Percentiles rank a stretch among this genome's conserved stretches.
Evolutionary conservation across 495 filamentous ascomycete genomes (phyloP).

Genomic region (Barbatosphaeria neglecta): DNA sequence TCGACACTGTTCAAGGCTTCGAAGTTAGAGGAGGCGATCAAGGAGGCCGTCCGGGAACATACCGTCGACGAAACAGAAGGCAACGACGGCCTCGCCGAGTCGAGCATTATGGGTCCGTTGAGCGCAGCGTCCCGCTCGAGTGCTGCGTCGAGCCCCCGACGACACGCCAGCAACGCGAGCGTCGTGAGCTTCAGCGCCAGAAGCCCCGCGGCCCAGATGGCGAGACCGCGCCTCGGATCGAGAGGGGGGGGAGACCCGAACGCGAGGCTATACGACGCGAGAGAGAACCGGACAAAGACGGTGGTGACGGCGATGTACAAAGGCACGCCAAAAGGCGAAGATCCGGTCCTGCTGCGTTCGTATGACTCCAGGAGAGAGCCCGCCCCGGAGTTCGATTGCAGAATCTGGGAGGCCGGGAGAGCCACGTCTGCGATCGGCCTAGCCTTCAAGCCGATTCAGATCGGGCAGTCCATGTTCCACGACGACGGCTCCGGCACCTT

Average conservation of each 20-base stretch:
- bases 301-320: constrained; percentile 88
- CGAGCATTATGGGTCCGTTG: constrained; percentile 16
- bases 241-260: constrained; percentile 46
- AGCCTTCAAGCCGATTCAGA: constrained; percentile 91
- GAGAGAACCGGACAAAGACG: constrained; percentile 87
- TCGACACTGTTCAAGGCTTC: constrained; percentile 94
- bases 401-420: constrained; percentile 89
- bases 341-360: constrained; percentile 68
- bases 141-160: constrained; percentile 21
- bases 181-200: constrained; percentile 46
- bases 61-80: constrained; percentile 72
- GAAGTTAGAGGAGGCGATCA: constrained; percentile 87
- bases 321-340: constrained; percentile 53
- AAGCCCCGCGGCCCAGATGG: constrained; percentile 25
- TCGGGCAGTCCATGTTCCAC: constrained; percentile 85
- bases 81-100: constrained; percentile 41
- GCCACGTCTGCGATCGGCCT: constrained; percentile 86
- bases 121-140: constrained; percentile 26
- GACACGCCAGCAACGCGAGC: constrained; percentile 50
- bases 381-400: constrained; percentile 78
- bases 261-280: constrained; percentile 64
- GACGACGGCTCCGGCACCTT: constrained; percentile 89
- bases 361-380: constrained; percentile 92
- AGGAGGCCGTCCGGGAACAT: constrained; percentile 77
- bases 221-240: constrained; percentile 32